Base-by-base conservation (phyloP, 768 basidiomycete genomes). In the Rubroboletus pulcherrimus region DNA sequence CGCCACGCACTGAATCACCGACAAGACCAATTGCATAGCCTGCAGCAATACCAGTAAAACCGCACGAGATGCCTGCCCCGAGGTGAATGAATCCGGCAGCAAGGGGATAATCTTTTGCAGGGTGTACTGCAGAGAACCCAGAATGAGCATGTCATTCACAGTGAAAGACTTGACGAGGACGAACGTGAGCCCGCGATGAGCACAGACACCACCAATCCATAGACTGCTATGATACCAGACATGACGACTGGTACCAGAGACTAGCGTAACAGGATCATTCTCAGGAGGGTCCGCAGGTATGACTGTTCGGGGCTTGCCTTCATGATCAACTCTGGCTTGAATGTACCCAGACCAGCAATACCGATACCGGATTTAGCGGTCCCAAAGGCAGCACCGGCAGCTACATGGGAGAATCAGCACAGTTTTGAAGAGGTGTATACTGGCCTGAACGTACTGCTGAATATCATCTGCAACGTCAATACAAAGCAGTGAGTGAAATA, bases 201-300 rank as follows among this genome's bases (percentile, higher is more conserved):
- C 31, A 98, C 95, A 4, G 92, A 91, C 14, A 98, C 95, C 9
- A 98, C 96, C 40, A 98, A 81, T 8, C 95, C 95, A 68, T 98
- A 98, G 37, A 98, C 95, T 31, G 95, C 94, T 62, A 97, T 95
- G 72, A 97, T 97, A 75, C 95, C 94, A 55, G 93, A 91, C 94
- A 98, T 97, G 71, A 98, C 93, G 35, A 97, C 94, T 5, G 95
- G 95, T 60, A 98, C 93, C 51, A 97, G 80, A 15, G 93, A 95
- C 93, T 95, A 64, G 34, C 29, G 31, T 29, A 12, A 59, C 17
- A 37, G 26, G 24, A 40, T 44, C 39, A n/a, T 33, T 21, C 33
- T 62, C 46, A 41, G 19, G 21, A 34, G 21, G 30, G 30, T 44
- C 12, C 31, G 43, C 17, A 34, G 15, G 19, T 9, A 45, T 3